These are phyloP conservation scores for Blastobotrys parvus DNA, from an alignment of 805 yeast species.

Conservation along the genomic window DNA sequence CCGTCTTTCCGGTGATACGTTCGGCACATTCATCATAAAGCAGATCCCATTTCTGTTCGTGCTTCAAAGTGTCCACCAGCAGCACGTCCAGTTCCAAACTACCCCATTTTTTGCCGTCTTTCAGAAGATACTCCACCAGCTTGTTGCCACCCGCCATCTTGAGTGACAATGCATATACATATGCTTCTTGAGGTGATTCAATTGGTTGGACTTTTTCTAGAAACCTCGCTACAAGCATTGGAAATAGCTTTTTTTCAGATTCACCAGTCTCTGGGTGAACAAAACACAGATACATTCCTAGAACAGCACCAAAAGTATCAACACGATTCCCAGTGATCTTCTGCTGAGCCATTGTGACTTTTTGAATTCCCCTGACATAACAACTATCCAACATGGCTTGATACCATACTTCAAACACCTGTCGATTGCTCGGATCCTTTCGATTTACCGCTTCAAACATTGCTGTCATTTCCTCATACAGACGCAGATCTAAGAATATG, in stretches of 20 bases:
- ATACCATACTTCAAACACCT: conserved; percentile 42
- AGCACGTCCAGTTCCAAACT: conserved; percentile 56
- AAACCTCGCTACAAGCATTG: conserved; percentile 52
- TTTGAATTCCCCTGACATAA: conserved; percentile 47
- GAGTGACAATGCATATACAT: conserved; percentile 46
- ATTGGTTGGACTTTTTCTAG: conserved; percentile 46
- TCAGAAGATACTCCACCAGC: conserved; percentile 26
- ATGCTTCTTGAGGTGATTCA: conserved; percentile 56
- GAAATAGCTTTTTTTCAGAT: conserved; percentile 44
- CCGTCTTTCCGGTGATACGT: not conserved
- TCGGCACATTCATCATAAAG: conserved; percentile 31
- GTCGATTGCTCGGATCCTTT: conserved; percentile 15
- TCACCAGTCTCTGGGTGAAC: conserved; percentile 28
- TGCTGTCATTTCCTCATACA: conserved; percentile 11
- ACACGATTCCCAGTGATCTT: conserved; percentile 16
- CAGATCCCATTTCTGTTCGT: conserved; percentile 34
- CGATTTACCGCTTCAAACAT: conserved; percentile 14
- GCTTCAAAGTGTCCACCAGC: conserved; percentile 34
- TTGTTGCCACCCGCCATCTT: conserved; percentile 31
- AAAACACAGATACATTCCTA: conserved; percentile 36
- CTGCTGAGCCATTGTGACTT: conserved; percentile 33
- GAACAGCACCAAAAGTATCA: conserved; percentile 29
- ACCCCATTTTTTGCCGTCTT: conserved; percentile 21
- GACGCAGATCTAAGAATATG: conserved; percentile 14
- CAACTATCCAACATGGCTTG: conserved; percentile 38